Percentiles rank a stretch among this genome's conserved stretches.
Conservation (phyloP, 108 stramenopile genomes). For the Cyclotella atomus region DNA sequence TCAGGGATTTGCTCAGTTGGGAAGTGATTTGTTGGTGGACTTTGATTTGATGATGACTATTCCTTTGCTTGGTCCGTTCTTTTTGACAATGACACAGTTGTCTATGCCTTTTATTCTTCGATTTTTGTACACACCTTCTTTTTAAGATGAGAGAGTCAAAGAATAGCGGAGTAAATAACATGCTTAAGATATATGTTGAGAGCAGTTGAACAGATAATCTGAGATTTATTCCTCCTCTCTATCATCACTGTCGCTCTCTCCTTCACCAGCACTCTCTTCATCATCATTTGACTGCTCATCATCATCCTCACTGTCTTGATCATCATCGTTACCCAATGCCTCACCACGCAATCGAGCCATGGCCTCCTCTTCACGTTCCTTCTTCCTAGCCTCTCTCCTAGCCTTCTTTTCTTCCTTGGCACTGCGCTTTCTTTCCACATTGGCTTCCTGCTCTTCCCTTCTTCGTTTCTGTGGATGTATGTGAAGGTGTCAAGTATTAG, state of each 20-base stretch:
- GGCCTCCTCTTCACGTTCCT: slow-evolving; percentile 71
- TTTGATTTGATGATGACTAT: slow-evolving; percentile 96
- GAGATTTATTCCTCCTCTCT: slow-evolving; percentile 26
- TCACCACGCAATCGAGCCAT: slow-evolving; percentile 78
- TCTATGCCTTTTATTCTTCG: slow-evolving; percentile 91
- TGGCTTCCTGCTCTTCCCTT: slow-evolving; percentile 82
- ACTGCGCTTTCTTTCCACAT: slow-evolving; percentile 78
- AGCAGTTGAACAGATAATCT: no score
- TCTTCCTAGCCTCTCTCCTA: slow-evolving; percentile 68
- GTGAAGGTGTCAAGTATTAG: background rate
- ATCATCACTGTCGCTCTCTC: slow-evolving; percentile 14
- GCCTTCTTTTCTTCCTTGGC: slow-evolving; percentile 80
- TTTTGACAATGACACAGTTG: slow-evolving; percentile 89
- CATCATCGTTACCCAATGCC: slow-evolving; percentile 10
- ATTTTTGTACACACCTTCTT: slow-evolving; percentile 89
- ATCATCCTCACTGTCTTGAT: slow-evolving; percentile 38
- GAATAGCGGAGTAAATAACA: no score
- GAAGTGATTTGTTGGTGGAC: slow-evolving; percentile 89
- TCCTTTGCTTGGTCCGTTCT: slow-evolving; percentile 91
- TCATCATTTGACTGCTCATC: slow-evolving; percentile 15
- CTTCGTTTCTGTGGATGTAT: slow-evolving; percentile 51
- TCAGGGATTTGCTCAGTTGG: slow-evolving; percentile 88
- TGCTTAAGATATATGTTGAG: no score
- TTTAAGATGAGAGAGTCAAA: slow-evolving; percentile 37
- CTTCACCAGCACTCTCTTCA: slow-evolving; percentile 42